phyloP scores from a whole-genome alignment of 306 rosid genomes.

The Betula pendula region DNA sequence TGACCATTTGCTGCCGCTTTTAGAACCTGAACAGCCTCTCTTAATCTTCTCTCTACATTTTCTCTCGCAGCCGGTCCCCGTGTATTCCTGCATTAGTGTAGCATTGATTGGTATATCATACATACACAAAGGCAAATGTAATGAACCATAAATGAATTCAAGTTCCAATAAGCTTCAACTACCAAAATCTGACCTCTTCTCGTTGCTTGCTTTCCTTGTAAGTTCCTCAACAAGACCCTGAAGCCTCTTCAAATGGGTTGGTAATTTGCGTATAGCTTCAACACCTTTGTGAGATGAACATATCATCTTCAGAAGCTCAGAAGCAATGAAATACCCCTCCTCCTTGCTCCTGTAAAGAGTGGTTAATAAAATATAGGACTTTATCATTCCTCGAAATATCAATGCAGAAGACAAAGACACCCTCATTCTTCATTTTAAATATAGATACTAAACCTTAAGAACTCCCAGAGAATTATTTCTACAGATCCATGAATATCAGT shows the following conservation, averaged over 20 bases:
- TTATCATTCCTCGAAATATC: not conserved
- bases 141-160: not conserved
- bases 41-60: slow-evolving; percentile 58
- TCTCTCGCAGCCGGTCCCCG: slow-evolving; percentile 49
- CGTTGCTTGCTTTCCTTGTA: slow-evolving; percentile 46
- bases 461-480: slow-evolving; percentile 60
- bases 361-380: slow-evolving; percentile 4
- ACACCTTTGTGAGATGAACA: slow-evolving; percentile 54
- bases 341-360: slow-evolving; percentile 75
- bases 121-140: not conserved
- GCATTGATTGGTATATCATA: not conserved
- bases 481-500: slow-evolving; percentile 50
- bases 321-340: slow-evolving; percentile 70
- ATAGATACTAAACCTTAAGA: slow-evolving; percentile 49
- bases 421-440: not conserved
- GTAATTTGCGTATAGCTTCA: slow-evolving; percentile 52
- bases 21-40: slow-evolving; percentile 66
- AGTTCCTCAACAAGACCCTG: slow-evolving; percentile 71
- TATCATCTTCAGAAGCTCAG: slow-evolving; percentile 73
- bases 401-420: not conserved
- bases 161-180: slow-evolving; percentile 1
- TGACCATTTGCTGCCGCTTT: slow-evolving; percentile 42
- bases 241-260: slow-evolving; percentile 68
- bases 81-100: slow-evolving; percentile 49
- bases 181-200: slow-evolving; percentile 58